phyloP scores from a whole-genome alignment of 257 asterid species.

The Paulownia fortunei region DNA sequence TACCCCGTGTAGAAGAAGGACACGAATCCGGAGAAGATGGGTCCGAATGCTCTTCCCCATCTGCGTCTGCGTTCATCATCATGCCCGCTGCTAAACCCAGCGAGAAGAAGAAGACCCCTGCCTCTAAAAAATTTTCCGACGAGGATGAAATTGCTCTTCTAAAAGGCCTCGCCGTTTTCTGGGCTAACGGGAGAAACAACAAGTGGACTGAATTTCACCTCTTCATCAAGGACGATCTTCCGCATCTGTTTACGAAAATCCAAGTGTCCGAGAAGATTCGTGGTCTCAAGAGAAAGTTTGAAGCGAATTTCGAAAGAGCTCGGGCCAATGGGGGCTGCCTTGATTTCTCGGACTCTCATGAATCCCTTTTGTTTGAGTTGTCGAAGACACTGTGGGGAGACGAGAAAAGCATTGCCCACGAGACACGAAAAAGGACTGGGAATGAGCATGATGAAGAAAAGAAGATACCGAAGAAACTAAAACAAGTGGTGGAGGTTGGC shows the following conservation, averaged over 20 bases:
- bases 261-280: slow-evolving; percentile 41
- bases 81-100: slow-evolving; percentile 5
- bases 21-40: slow-evolving; percentile 8
- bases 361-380: slow-evolving; percentile 21
- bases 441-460: neutral
- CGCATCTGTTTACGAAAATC: slow-evolving; percentile 2
- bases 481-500: neutral
- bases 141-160: slow-evolving; percentile 38
- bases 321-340: slow-evolving; percentile 18
- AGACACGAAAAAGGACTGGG: neutral
- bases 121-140: slow-evolving; percentile 10
- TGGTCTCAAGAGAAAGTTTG: slow-evolving; percentile 21
- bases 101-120: neutral
- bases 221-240: slow-evolving; percentile 25
- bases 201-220: slow-evolving; percentile 38
- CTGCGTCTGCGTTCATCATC: slow-evolving; percentile 27
- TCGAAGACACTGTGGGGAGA: slow-evolving; percentile 36
- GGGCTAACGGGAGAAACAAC: slow-evolving; percentile 34
- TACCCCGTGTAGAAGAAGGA: neutral
- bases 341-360: slow-evolving; percentile 23
- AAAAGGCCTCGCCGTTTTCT: slow-evolving; percentile 29
- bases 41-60: slow-evolving; percentile 37
- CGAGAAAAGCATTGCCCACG: neutral
- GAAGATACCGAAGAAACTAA: neutral
- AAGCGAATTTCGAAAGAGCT: neutral